These are phyloP conservation scores for Emergomyces orientalis DNA, from an alignment of 2,329 filamentous ascomycete species.

Conservation along the genomic window DNA sequence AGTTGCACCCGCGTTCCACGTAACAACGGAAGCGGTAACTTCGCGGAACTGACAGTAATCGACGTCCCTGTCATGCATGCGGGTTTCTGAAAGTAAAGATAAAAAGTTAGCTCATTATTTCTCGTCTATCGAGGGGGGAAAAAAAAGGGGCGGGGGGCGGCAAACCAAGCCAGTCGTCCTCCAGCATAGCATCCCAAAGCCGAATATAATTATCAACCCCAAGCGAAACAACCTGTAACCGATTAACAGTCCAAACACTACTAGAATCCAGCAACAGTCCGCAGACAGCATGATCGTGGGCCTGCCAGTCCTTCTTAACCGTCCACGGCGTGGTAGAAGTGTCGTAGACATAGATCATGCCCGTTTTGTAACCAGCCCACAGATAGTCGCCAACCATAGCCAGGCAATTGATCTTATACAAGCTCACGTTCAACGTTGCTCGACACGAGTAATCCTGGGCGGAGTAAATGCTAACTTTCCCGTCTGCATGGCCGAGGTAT, in stretches of 20 bases:
- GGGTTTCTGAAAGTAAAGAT: constrained; percentile 46
- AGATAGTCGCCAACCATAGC: constrained; percentile 70
- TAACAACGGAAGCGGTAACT: constrained; percentile 70
- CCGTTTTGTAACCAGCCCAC: constrained; percentile 92
- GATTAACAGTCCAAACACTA: constrained; percentile 75
- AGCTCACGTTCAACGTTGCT: constrained; percentile 73
- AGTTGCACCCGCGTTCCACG: constrained; percentile 95
- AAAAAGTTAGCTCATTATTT: neutral
- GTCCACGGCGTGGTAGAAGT: constrained; percentile 72
- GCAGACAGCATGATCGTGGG: constrained; percentile 73
- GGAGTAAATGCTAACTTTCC: constrained; percentile 91
- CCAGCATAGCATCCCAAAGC: constrained; percentile 84
- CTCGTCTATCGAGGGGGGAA: neutral
- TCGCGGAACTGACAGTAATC: constrained; percentile 82
- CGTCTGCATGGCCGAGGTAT: constrained; percentile 86
- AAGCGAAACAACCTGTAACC: constrained; percentile 74
- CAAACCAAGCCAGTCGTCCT: constrained; percentile 81
- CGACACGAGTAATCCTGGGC: constrained; percentile 65
- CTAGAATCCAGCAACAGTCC: constrained; percentile 69
- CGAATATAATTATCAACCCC: constrained; percentile 78
- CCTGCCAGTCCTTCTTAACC: constrained; percentile 89
- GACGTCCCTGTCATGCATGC: constrained; percentile 75
- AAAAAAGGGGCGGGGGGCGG: constrained; percentile 6
- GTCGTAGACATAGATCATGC: constrained; percentile 89
- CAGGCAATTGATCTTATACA: constrained; percentile 90